Evolutionary conservation across 2,329 filamentous ascomycete genomes (phyloP), one percentile per base, ranked within the genome.

Genomic region (Fusarium sp.): DNA sequence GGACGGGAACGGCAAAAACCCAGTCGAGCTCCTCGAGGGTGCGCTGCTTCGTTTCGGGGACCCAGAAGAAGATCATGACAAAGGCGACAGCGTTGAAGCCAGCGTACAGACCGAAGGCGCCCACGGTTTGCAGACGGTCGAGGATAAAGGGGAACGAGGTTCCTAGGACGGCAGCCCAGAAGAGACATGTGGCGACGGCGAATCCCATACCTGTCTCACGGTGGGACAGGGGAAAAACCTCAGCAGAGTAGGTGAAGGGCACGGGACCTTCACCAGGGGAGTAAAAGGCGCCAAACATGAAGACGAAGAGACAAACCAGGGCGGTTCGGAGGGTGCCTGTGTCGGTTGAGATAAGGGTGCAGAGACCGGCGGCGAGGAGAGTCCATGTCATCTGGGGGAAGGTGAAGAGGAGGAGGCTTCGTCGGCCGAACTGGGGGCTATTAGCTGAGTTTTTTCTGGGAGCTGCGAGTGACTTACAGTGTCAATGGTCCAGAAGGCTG

Each of bases 331-430:
- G 84, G 0, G 79, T 83, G 24, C 78, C 83, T 0, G 81, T 77
- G 22, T 83, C 78, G 20, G 76, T 65, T 41, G 77, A 69, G 41
- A 84, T 81, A 35, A 83, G 74, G 4, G 82, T 85, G 73, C 81
- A 84, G 54, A 84, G 82, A 65, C 83, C 83, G 27, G 83, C 83
- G 10, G 79, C 82, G 27, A 89, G 84, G 39, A 90, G 83, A 24
- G 89, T 89, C 86, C 89, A 91, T 62, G 81, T 81, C 90, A 92
- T 92, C 72, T 91, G 87, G 1, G 91, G 91, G 78, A 93, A 92
- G 5, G 91, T 93, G 76, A 91, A 90, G 5, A 93, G 83, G 6
- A 92, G 84, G 14, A 93, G 83, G 22, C 87, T 85, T 24, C 91
- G 87, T 24, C 91, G 89, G 10, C 91, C 91, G 75, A 89, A 92